A percentile compares a stretch with the other conserved stretches of the same genome.
Conservation (phyloP, 2,329 filamentous ascomycete species). For the Neonectria ditissima region DNA sequence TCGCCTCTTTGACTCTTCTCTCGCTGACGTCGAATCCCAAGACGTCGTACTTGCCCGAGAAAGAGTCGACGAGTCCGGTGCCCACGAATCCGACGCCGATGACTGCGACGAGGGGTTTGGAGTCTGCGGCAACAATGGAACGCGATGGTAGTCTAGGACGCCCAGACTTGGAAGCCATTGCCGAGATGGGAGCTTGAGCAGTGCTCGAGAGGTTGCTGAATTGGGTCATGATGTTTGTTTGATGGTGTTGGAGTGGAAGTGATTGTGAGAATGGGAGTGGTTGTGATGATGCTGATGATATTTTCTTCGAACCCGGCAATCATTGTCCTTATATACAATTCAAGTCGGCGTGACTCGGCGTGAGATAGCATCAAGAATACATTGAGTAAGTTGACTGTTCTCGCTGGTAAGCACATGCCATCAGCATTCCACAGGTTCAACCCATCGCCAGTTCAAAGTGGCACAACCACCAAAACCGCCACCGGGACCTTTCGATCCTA, state of each 20-base stretch:
- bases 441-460: background rate
- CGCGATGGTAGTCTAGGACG: background rate
- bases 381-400: background rate
- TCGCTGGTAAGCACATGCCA: background rate
- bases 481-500: background rate
- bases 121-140: background rate
- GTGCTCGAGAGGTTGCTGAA: background rate
- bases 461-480: background rate
- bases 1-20: constrained; percentile 48
- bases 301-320: background rate
- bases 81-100: constrained; percentile 67
- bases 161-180: background rate
- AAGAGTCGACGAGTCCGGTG: constrained; percentile 57
- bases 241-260: background rate
- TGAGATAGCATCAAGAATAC: background rate
- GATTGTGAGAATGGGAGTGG: background rate
- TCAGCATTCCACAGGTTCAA: background rate
- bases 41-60: constrained; percentile 54
- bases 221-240: background rate
- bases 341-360: background rate
- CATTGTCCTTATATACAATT: background rate
- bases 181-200: background rate
- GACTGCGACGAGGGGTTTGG: constrained; percentile 54
- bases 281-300: background rate
- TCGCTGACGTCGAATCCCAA: constrained; percentile 59